A percentile compares a stretch with the other conserved stretches of the same genome.
phyloP scores from a whole-genome alignment of 345 rosid species.

The Aquilaria yunnanensis region DNA sequence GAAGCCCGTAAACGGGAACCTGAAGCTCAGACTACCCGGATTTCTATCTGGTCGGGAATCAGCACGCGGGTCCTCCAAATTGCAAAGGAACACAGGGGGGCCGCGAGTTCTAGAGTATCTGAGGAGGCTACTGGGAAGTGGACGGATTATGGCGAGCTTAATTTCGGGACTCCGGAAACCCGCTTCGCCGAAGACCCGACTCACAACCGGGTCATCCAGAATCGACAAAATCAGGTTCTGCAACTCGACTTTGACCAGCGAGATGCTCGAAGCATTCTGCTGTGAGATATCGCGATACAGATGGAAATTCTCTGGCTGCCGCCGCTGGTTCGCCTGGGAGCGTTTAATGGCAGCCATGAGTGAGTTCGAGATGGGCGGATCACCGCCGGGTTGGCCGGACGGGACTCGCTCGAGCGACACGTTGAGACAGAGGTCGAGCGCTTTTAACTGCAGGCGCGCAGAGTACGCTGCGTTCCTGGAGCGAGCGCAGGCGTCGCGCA shows the following conservation, averaged over 20 bases:
- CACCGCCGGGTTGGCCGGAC: conserved; percentile 46
- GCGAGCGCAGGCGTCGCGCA: conserved; percentile 79
- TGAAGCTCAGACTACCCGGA: conserved; percentile 35
- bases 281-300: conserved; percentile 60
- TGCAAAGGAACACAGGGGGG: conserved; percentile 55
- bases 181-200: conserved; percentile 84
- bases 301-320: conserved; percentile 78
- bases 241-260: conserved; percentile 76
- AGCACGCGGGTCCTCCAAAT: conserved; percentile 33
- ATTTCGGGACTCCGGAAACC: conserved; percentile 89
- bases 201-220: conserved; percentile 87
- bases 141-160: conserved; percentile 75
- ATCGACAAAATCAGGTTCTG: conserved; percentile 70
- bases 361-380: conserved; percentile 81
- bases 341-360: conserved; percentile 98
- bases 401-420: conserved; percentile 84
- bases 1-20: conserved; percentile 31
- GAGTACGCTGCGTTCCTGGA: conserved; percentile 64
- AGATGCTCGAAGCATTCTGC: conserved; percentile 28
- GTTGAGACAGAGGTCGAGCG: conserved; percentile 75
- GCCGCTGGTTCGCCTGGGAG: conserved; percentile 86
- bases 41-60: background rate
- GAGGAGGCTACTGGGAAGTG: conserved; percentile 56
- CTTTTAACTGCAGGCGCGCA: conserved; percentile 73
- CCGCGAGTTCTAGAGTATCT: conserved; percentile 42